Conservation (phyloP, 2,329 filamentous ascomycete genomes). For the Parafenestella ontariensis region DNA sequence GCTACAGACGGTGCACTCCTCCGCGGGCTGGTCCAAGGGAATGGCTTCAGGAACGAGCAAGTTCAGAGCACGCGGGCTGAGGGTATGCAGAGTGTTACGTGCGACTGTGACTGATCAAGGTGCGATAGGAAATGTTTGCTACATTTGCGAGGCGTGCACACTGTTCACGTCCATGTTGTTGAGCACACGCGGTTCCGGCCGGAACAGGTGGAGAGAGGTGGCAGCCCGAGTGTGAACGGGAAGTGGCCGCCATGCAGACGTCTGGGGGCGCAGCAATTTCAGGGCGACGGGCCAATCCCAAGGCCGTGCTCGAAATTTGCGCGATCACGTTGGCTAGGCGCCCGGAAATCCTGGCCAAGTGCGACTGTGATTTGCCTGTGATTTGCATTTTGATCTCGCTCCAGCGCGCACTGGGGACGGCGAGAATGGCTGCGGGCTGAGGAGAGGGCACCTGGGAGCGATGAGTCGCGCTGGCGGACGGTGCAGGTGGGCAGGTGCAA, state of each 20-base stretch:
- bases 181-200: not conserved
- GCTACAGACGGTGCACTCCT: not conserved
- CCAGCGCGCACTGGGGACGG: not conserved
- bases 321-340: constrained; percentile 43
- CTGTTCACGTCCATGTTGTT: not conserved
- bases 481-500: constrained; percentile 6
- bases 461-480: constrained; percentile 1
- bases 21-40: no score
- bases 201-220: not conserved
- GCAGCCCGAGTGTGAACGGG: not conserved
- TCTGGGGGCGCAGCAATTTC: constrained; percentile 30
- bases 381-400: constrained; percentile 18
- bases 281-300: constrained; percentile 22
- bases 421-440: not conserved
- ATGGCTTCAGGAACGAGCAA: no score
- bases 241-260: not conserved
- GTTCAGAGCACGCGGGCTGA: not conserved
- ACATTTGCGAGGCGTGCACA: not conserved
- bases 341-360: constrained; percentile 25
- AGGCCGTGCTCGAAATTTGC: constrained; percentile 13
- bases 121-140: not conserved
- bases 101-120: not conserved
- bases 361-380: constrained; percentile 42
- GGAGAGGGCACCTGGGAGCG: not conserved
- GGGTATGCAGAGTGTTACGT: not conserved